Base-by-base conservation (phyloP, 805 yeast species). In the Metschnikowia cubensis region DNA sequence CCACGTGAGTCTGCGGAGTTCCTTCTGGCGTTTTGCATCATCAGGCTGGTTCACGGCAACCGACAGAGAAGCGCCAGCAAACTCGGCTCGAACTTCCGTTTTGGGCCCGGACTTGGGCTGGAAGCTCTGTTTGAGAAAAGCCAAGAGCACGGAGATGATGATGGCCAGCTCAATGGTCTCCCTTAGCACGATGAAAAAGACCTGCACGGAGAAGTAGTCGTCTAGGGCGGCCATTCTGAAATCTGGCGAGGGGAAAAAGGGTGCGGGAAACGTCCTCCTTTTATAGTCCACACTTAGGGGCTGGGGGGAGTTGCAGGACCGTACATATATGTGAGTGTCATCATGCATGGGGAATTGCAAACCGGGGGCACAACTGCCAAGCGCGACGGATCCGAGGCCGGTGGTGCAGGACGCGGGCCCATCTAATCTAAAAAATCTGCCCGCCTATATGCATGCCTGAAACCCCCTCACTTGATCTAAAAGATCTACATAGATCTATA, bases 151-250 rank as follows among this genome's bases (percentile, higher is more conserved):
- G 20, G 60, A 57, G 25, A 58, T 47, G 48, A 58, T 58, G 53
- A 57, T 55, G 33, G 60, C 61, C 54, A 56, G 58, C 50, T 58
- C 61, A 15, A 58, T 48, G 17, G 60, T 55, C 42, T 58, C 61
- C 13, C 61, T 51, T 4, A 58, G 51, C 8, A 58, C 57, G 17
- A 58, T 58, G 49, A 58, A 57, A 39, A 58, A 58, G 38, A 57
- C 56, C 49, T 58, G 61, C 34, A 55, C 57, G 11, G 60, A 57
- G 45, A 58, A 58, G 39, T 48, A 52, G 22, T 54, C 53, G 17
- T 57, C 54, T 25, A 56, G 45, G 25, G 51, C 48, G 4, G 50
- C 37, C 61, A 57, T 56, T 25, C 1, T 8, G 6, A 10, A 29
- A 29, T 25, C 5, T 25, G 7, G 21, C 32, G 2, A 11, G 13